Evolutionary conservation across 176 grass and related monocot species (phyloP), one percentile per base, ranked within the genome.

Genomic region (Chloris gayana): DNA sequence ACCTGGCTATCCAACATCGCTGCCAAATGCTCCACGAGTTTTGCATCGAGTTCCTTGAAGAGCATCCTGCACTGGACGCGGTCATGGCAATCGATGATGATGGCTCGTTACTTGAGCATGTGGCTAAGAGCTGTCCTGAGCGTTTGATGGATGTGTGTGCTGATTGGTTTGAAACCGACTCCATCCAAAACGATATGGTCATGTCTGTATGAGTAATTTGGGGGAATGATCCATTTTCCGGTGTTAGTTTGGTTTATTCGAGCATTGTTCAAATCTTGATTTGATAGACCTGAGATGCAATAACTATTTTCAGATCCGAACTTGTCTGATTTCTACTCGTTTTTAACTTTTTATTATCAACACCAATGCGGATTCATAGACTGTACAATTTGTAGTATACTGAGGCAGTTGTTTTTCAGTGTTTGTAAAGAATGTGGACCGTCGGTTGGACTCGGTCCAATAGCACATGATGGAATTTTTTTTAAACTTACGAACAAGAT

Each of bases 31-130:
- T 80, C 15, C 56, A 38, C 47, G 17, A 85, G 10, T 27, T 58
- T 29, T 89, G 78, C 69, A 49, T 85, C 5, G 29, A 51, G 59
- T 89, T 85, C 18, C n/a, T 69, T 19, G 7, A 15, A 75, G 0
- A 26, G 26, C 12, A 21, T 26, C 32, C 51, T 25, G 6, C 14
- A 6, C 51, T 74, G 19, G 22, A 74, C 0, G 50, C 1, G 21
- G 32, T 11, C 72, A 26, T 74, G 72, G 32, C 72, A 15, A 37
- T 0, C 19, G 34, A 59, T 1, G 8, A 41, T 6, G 30, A 1
- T 9, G 37, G 1, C 1, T 44, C 2, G 41, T 14, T 74, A 12
- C 0, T 33, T 13, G 49, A 74, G 49, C 50, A 26, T 18, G 33
- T 38, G 31, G 72, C 33, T 15, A 39, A 9, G 4, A 26, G 2